A percentile compares a stretch with the other conserved stretches of the same genome.
Evolutionary conservation across 805 yeast species (phyloP).

Genomic region (Saccharomycopsis fodiens): DNA sequence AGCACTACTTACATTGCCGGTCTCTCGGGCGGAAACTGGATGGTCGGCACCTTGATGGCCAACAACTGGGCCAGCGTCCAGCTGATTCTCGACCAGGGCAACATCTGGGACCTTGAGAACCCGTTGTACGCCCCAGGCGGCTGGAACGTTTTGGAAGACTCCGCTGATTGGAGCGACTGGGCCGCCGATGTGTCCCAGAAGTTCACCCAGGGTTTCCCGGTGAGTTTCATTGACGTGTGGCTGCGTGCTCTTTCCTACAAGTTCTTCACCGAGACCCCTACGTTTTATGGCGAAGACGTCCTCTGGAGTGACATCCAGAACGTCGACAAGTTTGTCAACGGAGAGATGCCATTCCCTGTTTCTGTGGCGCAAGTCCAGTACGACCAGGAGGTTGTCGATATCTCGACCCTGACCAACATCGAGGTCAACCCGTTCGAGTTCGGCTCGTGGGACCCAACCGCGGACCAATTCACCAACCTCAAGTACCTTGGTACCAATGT

Average conservation of each 20-base stretch:
- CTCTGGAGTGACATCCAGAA: constrained; percentile 52
- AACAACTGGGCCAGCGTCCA: constrained; percentile 72
- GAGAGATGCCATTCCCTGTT: constrained; percentile 68
- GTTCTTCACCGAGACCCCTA: constrained; percentile 50
- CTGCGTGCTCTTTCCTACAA: constrained; percentile 69
- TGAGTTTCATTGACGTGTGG: constrained; percentile 74
- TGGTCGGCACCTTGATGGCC: constrained; percentile 56
- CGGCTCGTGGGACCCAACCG: constrained; percentile 83
- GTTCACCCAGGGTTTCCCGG: constrained; percentile 55
- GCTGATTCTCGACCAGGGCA: constrained; percentile 38
- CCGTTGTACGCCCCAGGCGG: constrained; percentile 61
- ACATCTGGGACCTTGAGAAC: constrained; percentile 63
- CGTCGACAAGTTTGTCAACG: constrained; percentile 50
- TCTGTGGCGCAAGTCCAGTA: constrained; percentile 57
- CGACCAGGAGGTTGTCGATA: constrained; percentile 51
- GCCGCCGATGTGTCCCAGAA: constrained; percentile 45
- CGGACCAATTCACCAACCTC: constrained; percentile 56
- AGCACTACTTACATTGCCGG: constrained; percentile 67
- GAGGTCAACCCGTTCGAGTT: constrained; percentile 61
- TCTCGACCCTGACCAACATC: constrained; percentile 61
- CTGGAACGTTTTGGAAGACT: constrained; percentile 42
- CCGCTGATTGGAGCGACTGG: constrained; percentile 46
- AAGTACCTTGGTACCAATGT: constrained; percentile 66
- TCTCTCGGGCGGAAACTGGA: constrained; percentile 82
- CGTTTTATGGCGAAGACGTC: constrained; percentile 50